These are phyloP conservation scores for Fallopia convolvulus DNA, from an alignment of 148 eudicot species.

Conservation along the genomic window DNA sequence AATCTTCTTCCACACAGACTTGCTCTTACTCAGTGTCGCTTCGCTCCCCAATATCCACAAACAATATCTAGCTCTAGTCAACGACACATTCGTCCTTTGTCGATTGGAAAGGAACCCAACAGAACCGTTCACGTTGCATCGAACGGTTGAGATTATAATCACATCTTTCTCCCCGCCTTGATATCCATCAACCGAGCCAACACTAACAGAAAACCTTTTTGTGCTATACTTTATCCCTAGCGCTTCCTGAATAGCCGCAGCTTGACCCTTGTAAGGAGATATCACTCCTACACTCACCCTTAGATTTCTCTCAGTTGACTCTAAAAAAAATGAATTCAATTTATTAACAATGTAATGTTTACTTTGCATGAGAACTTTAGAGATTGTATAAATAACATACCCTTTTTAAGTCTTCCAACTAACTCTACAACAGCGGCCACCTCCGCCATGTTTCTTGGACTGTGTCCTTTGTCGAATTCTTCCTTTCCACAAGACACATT, in stretches of 20 bases:
- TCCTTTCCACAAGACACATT: conserved; percentile 10
- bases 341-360: not conserved
- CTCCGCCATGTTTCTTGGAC: conserved; percentile 35
- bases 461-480: conserved; percentile 19
- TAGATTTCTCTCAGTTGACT: not conserved
- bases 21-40: not conserved
- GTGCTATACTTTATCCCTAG: not conserved
- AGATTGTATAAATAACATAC: not conserved
- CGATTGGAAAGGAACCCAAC: not conserved
- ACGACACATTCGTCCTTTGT: not conserved
- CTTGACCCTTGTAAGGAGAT: conserved; percentile 60
- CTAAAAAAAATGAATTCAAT: not conserved
- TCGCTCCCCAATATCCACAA: conserved; percentile 1
- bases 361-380: not conserved
- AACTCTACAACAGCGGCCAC: conserved; percentile 34
- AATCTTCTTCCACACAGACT: not conserved
- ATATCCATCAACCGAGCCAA: conserved; percentile 6
- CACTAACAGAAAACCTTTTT: not conserved
- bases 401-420: conserved; percentile 28
- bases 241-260: not conserved
- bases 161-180: conserved; percentile 7
- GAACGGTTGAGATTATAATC: not conserved
- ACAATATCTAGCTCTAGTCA: conserved; percentile 24
- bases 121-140: not conserved
- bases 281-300: conserved; percentile 39